Base-by-base conservation (phyloP, 2,329 filamentous ascomycete species). In the Colletotrichum lini region DNA sequence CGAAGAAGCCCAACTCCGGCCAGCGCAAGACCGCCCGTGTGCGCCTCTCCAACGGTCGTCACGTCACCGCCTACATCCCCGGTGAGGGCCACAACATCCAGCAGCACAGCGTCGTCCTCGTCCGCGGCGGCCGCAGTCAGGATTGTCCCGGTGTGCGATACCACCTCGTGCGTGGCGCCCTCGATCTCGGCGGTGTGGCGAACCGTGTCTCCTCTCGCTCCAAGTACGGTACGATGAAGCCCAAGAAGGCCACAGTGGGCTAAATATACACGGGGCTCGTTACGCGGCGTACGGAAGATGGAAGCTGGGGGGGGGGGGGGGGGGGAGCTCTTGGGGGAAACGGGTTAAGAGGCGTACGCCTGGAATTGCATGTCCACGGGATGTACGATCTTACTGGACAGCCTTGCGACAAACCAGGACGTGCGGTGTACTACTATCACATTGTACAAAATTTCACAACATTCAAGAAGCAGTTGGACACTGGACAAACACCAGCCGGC, bases 131-230 rank as follows among this genome's bases (percentile, higher is more conserved):
- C 2, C 89, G 96, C 80, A 91, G 91, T 74, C 96, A 98, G 89
- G 96, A 99, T 91, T 99, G 96, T 85, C 96, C 96, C 73, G 96
- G 96, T 91, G 96, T 99, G 83, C 92, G 95, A 80, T 99, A 99
- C 82, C 94, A 97, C 82, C 85, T 98, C 78, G 94, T 99, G 52
- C 88, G 96, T 80, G 96, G 96, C 42, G 94, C 95, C 23, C 85
- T 98, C 83, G 96, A 99, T 89, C 82, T 99, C 90, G 94, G 94
- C 79, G 96, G 96, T 86, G 96, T 99, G 75, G 92, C 91, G 26
- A 96, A 91, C 81, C 89, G 96, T 76, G 89, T 93, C 78, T 94
- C 92, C 26, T 94, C 93, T 82, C 89, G 96, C 78, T 98, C 95
- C 79, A 99, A 99, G 84, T 99, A 98, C 80, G 96, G 96, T 72